Evolutionary conservation across 805 yeast species (phyloP), one percentile per base, ranked within the genome.

Genomic region (Candida stauntonica): DNA sequence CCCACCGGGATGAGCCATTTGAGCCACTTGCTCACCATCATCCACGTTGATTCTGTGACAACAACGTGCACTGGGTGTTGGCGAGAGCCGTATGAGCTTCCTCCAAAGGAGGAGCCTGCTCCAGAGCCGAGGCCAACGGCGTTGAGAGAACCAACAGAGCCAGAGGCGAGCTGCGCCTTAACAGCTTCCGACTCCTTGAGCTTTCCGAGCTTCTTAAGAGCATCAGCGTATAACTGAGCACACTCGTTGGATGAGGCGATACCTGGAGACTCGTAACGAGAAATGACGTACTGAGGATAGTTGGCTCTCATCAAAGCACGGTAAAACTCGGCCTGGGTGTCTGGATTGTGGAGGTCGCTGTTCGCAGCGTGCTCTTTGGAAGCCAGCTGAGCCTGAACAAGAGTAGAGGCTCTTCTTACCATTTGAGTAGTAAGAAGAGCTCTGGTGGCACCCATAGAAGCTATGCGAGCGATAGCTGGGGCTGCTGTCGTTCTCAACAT

Each of bases 241-340:
- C 97, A 85, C 46, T 84, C 94, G 3, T 77, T 72, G 40, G 85
- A 80, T 11, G 81, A 67, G 8, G 95, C 93, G 38, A 93, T 86
- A n/a, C 96, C 96, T 0, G 93, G 84, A 7, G 94, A 84, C 60
- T 94, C 98, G 59, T 76, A 94, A 43, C 99, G 75, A 41, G 93
- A 82, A n/a, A 91, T 87, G 6, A 93, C 96, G 38, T 91, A 81
- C 53, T 88, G 95, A n/a, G 99, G 98, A 58, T 87, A 93, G 63
- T 86, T 85, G 39, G 91, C 74, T 41, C 75, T 75, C 47, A 93
- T 61, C 33, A 93, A 67, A 12, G 78, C 70, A 45, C 75, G 73
- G 66, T 93, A 93, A 54, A 93, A 91, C 39, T 77, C 81, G 2
- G 94, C 89, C 64, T 93, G 99, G 5, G 75, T 68, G 4, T 58